Evolutionary conservation across 371 early-diverging fungal genomes (phyloP), one percentile per base, ranked within the genome.

Genomic region (Blastocladiella emersonii): DNA sequence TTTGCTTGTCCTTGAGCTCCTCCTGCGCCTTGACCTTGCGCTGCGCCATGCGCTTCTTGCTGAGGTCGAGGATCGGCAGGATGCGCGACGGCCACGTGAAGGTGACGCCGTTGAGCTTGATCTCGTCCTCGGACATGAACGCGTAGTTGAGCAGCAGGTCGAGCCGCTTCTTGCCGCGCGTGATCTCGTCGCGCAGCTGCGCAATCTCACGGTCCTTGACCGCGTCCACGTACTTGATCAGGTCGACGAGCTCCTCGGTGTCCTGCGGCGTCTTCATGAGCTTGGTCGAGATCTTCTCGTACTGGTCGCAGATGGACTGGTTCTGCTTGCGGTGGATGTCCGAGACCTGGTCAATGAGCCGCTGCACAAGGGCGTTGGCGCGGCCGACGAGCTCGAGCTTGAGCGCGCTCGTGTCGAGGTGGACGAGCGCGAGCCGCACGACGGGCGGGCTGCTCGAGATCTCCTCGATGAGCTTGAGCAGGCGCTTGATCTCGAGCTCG

Each of bases 71-170:
- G 44, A 79, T 74, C 21, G 76, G 72, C 5, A 72, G 57, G 55
- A 82, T 77, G 12, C 74, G 70, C 34, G 56, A 51, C 21, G 82
- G 82, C 82, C 82, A 82, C 10, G 78, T 76, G 63, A 80, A 82
- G 1, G 82, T 77, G 30, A 64, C 63, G 53, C 70, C 76, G 71
- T 82, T 82, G 41, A 79, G 67, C 39, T 70, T 63, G 53, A 82
- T 77, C 62, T 78, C 75, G 13, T 75, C 79, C 55, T 81, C 78
- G 34, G 75, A 69, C 68, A 81, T 51, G 57, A 78, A 74, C 6
- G 81, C 75, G 63, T 79, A 79, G 36, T 68, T 72, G 32, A 81
- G 70, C 61, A 78, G 62, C 60, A 81, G 78, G 59, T 81, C 77
- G 12, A 81, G 69, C 32, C 81, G 67, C 56, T 72, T 72, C 53